A percentile compares a stretch with the other conserved stretches of the same genome.
phyloP scores from a whole-genome alignment of 768 basidiomycete genomes.

The Rhizopogon sp. region DNA sequence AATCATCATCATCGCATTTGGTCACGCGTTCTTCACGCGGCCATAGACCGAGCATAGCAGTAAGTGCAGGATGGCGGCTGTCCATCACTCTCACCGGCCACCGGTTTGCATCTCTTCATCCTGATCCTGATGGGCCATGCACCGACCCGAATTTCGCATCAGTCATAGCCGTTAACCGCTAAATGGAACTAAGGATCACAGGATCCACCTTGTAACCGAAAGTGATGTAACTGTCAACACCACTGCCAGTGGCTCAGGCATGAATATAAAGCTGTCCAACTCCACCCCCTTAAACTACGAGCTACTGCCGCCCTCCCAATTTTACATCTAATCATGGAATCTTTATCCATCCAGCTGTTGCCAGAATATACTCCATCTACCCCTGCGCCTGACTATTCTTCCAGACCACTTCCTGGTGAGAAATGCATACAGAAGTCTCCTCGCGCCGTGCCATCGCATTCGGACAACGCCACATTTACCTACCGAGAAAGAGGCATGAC shows the following conservation, averaged over 20 bases:
- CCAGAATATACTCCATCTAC: constrained; percentile 52
- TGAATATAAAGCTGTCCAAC: background rate
- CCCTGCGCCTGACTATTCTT: constrained; percentile 56
- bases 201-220: background rate
- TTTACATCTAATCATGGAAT: background rate
- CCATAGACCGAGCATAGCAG: background rate
- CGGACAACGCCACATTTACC: constrained; percentile 22
- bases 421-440: constrained; percentile 47
- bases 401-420: constrained; percentile 47
- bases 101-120: background rate
- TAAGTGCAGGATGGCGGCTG: background rate
- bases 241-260: background rate
- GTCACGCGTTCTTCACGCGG: background rate
- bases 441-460: constrained; percentile 1
- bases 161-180: background rate
- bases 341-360: constrained; percentile 20
- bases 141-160: background rate
- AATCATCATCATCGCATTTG: background rate
- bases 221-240: background rate
- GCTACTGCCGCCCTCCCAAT: background rate
- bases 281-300: background rate
- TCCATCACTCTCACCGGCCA: background rate
- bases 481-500: constrained; percentile 26
- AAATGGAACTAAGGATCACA: background rate
- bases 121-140: background rate